phyloP scores from a whole-genome alignment of 2,329 filamentous ascomycete genomes.

The Coniochaeta pulveracea region DNA sequence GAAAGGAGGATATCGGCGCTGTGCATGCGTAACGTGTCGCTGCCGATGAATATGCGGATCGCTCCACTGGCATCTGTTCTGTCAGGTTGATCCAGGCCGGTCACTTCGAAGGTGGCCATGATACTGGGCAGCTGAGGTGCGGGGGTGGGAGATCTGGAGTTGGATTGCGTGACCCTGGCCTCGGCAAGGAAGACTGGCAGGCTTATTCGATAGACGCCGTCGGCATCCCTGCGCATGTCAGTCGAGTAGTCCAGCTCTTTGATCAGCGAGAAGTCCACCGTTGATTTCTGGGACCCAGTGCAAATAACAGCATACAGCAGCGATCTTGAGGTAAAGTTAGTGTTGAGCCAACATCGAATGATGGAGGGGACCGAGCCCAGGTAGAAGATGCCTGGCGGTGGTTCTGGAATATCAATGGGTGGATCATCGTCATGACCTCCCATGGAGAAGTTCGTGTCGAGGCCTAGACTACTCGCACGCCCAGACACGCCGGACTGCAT shows the following conservation, averaged over 20 bases:
- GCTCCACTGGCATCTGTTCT: slow-evolving; percentile 40
- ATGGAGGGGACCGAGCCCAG: slow-evolving; percentile 87
- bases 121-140: slow-evolving; percentile 73
- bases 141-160: slow-evolving; percentile 60
- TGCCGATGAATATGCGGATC: slow-evolving; percentile 83
- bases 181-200: slow-evolving; percentile 84
- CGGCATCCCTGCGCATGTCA: slow-evolving; percentile 52
- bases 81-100: slow-evolving; percentile 42
- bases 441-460: slow-evolving; percentile 61
- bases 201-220: slow-evolving; percentile 58
- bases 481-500: slow-evolving; percentile 64
- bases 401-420: slow-evolving; percentile 58
- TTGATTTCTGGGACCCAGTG: slow-evolving; percentile 80
- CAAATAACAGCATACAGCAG: slow-evolving; percentile 88
- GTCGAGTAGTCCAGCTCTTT: slow-evolving; percentile 61
- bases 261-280: slow-evolving; percentile 65
- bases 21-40: slow-evolving; percentile 73
- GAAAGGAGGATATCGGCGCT: slow-evolving; percentile 89
- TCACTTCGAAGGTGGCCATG: slow-evolving; percentile 66
- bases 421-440: slow-evolving; percentile 55
- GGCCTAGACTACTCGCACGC: slow-evolving; percentile 76
- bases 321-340: slow-evolving; percentile 78
- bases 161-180: slow-evolving; percentile 68
- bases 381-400: slow-evolving; percentile 75
- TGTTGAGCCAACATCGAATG: slow-evolving; percentile 89